Evolutionary conservation across 768 basidiomycete species (phyloP), one percentile per base, ranked within the genome.

Genomic region (Pisolithus orientalis): DNA sequence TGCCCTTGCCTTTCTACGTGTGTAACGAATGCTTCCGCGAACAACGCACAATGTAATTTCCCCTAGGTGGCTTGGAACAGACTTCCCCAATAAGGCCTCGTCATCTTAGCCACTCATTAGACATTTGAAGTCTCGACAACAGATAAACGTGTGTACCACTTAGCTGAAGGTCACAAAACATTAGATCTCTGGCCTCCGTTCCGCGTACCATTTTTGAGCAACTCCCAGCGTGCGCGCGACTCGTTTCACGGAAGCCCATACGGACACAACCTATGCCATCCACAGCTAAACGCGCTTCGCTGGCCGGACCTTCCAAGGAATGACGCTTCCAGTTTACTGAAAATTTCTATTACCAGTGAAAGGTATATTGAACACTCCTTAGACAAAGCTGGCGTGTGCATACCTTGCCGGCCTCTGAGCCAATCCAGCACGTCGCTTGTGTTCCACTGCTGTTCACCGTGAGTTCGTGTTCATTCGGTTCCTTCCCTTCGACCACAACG

Each of bases 391-490:
- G 13, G 27, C 6, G 29, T 10, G 32, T 3, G 28, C 47, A 9
- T n/a, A 57, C 62, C 45, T 62, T 65, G 50, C 58, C 61, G 7
- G 56, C 56, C 47, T 64, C 54, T 0, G 62, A 63, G 13, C 60
- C 49, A 17, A 63, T 51, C 57, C 59, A 64, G 38, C 63, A 64
- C 14, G 56, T 57, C 10, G 38, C 51, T n/a, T 44, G 37, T 4
- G 62, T 59, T 24, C 53, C 47, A 28, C 16, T 47, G 37, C 6
- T 7, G 11, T 53, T 51, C 2, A 29, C 17, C 1, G 28, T 42
- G 14, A 56, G 38, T 11, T 57, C 58, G 34, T 59, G 58, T 46
- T 64, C 54, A 25, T 53, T 42, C 6, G 58, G 31, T 8, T 50
- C 49, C 21, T 54, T 50, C 0, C 29, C 58, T 5, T 60, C 55